Base-by-base conservation (phyloP, 73 alveolate species). In the Loxodes magnus region DNA sequence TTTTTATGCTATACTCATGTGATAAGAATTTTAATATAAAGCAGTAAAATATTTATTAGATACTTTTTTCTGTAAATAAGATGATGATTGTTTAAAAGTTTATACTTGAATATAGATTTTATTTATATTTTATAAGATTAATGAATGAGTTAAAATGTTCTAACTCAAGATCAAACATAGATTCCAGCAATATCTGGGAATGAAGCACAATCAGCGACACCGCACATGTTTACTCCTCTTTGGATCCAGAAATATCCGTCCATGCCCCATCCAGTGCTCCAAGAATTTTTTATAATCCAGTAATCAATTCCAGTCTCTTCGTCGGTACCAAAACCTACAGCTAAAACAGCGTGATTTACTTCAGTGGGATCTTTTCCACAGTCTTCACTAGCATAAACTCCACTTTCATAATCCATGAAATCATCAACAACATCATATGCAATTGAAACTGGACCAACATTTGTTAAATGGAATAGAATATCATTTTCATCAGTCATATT, bases 231-330 rank as follows among this genome's bases (percentile, higher is more conserved):
- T 0, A 48, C 44, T 28, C 91, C 90, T 44, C 88, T 64, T 52
- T 64, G 56, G 51, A 87, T 80, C 44, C 78, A 36, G 73, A 79
- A 73, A 75, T 35, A 84, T 17, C 97, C 97, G 15, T 55, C 31
- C 43, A 56, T 70, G 14, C 95, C 97, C 95, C 94, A 87, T 4
- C 56, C 68, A 25, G 65, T 65, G 33, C 94, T 90, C 97, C 97
- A 87, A 12, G 90, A 84, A 61, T 87, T 87, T 75, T 84, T 79
- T 21, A 84, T 76, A n/a, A 82, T 59, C 67, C 71, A 85, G 74
- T 68, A 79, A 2, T 56, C 60, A 4, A 21, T 51, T 50, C 59
- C 77, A 5, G 26, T 60, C 26, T 51, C 35, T 5, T 28, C 42
- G 28, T 56, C 81, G 33, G 55, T 57, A 4, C 92, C 88, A 51